These are phyloP conservation scores for Boletus sensibilis DNA, from an alignment of 768 basidiomycete species.

Conservation along the genomic window DNA sequence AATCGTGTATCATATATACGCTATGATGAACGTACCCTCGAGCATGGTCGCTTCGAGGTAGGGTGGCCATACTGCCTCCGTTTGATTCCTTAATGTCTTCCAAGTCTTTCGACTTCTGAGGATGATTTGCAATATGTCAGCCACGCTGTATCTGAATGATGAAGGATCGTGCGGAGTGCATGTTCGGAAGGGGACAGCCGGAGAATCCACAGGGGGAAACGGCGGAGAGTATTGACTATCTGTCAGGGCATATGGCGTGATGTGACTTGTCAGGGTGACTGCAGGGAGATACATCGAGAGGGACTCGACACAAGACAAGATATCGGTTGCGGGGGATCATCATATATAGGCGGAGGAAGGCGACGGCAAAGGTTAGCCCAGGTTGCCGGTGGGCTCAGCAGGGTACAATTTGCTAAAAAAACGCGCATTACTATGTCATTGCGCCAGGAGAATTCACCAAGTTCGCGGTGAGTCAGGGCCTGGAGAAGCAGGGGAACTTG, in stretches of 20 bases:
- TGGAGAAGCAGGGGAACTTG: slow-evolving; percentile 8
- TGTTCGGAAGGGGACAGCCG: background rate
- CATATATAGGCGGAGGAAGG: slow-evolving; percentile 27
- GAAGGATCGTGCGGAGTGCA: slow-evolving; percentile 12
- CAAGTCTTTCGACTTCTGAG: slow-evolving; percentile 70
- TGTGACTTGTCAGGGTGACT: slow-evolving; percentile 1
- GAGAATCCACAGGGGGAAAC: slow-evolving; percentile 4
- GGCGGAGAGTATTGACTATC: background rate
- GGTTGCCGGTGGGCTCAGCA: slow-evolving; percentile 22
- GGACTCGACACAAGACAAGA: slow-evolving; percentile 1
- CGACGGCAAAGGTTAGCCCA: slow-evolving; percentile 20
- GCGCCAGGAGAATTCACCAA: background rate
- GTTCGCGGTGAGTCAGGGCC: background rate
- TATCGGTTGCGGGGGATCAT: slow-evolving; percentile 10
- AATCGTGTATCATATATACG: slow-evolving; percentile 12
- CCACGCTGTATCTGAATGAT: slow-evolving; percentile 25
- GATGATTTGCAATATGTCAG: slow-evolving; percentile 64
- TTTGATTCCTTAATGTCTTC: slow-evolving; percentile 65
- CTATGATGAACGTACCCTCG: slow-evolving; percentile 49
- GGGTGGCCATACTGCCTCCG: slow-evolving; percentile 78
- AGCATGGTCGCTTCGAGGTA: slow-evolving; percentile 75
- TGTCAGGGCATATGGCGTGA: background rate
- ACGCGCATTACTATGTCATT: slow-evolving; percentile 14
- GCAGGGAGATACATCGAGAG: slow-evolving; percentile 19
- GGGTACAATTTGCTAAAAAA: slow-evolving; percentile 15